Conservation (phyloP, 306 rosid species). For the Lagenaria siceraria region DNA sequence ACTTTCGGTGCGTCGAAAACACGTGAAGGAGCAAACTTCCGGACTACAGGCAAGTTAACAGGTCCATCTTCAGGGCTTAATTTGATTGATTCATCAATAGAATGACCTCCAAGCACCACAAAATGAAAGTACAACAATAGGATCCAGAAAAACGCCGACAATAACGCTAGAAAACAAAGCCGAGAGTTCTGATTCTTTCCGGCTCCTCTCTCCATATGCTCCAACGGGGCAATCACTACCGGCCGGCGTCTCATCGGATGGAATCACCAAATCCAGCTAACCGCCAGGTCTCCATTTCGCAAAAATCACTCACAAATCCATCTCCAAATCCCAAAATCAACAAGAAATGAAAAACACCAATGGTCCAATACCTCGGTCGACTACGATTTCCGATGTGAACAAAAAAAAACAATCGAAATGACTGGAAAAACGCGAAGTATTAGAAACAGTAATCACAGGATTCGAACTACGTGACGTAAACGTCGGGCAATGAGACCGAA, state of each 20-base stretch:
- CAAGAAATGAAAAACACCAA: neutral
- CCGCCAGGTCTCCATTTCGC: constrained; percentile 16
- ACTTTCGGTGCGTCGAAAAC: neutral
- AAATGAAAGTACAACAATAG: constrained; percentile 73
- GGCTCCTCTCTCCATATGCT: constrained; percentile 63
- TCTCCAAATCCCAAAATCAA: constrained; percentile 2
- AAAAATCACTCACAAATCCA: neutral
- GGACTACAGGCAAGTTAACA: constrained; percentile 14
- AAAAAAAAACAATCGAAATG: neutral
- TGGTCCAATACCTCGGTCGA: neutral
- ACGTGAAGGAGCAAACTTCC: constrained; percentile 4
- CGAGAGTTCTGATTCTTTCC: constrained; percentile 54
- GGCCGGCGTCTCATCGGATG: constrained; percentile 73
- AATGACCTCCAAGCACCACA: constrained; percentile 32
- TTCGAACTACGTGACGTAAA: neutral
- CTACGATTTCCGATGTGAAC: neutral
- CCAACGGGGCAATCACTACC: constrained; percentile 33
- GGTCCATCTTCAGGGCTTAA: constrained; percentile 17
- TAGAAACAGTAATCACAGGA: neutral
- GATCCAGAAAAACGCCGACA: constrained; percentile 69
- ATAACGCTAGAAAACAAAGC: constrained; percentile 42
- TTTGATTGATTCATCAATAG: constrained; percentile 23
- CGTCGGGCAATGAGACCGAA: neutral
- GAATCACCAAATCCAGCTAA: constrained; percentile 6
- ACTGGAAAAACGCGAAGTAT: neutral